Conservation (phyloP, 129 eudicot species). For the Lonicera japonica region DNA sequence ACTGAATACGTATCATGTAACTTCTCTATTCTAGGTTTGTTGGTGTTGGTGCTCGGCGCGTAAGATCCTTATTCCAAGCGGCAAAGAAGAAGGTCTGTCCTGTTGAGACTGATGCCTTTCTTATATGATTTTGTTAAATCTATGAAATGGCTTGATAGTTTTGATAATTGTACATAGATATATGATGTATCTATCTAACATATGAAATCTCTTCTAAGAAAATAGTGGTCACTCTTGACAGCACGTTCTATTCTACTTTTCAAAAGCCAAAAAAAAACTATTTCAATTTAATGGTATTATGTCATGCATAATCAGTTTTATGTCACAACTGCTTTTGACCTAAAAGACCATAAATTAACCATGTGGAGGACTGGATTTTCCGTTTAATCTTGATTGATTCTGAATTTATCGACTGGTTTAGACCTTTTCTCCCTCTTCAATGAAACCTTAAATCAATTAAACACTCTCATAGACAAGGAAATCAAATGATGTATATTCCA, state of each 20-base stretch:
- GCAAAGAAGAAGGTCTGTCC: conserved; percentile 85
- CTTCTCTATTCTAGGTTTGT: conserved; percentile 60
- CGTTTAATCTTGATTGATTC: neutral
- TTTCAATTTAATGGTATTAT: neutral
- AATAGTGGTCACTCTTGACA: neutral
- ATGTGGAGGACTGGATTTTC: too few relatives aligned
- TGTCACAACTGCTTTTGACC: too few relatives aligned
- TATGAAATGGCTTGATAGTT: neutral
- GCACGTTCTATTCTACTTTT: neutral
- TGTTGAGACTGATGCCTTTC: neutral
- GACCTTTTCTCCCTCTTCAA: neutral
- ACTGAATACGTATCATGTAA: conserved; percentile 14
- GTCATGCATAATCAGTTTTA: neutral
- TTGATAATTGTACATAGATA: neutral
- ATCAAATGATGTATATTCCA: too few relatives aligned
- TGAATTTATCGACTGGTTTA: neutral
- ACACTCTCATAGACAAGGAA: too few relatives aligned
- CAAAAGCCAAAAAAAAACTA: too few relatives aligned
- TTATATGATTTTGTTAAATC: neutral
- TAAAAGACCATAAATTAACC: too few relatives aligned
- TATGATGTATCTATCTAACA: neutral
- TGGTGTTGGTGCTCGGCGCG: conserved; percentile 90
- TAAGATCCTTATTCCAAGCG: conserved; percentile 80
- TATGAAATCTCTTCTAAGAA: neutral
- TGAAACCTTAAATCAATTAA: neutral